Base-by-base conservation (phyloP, 2,329 filamentous ascomycete genomes). In the Didymella pomorum region DNA sequence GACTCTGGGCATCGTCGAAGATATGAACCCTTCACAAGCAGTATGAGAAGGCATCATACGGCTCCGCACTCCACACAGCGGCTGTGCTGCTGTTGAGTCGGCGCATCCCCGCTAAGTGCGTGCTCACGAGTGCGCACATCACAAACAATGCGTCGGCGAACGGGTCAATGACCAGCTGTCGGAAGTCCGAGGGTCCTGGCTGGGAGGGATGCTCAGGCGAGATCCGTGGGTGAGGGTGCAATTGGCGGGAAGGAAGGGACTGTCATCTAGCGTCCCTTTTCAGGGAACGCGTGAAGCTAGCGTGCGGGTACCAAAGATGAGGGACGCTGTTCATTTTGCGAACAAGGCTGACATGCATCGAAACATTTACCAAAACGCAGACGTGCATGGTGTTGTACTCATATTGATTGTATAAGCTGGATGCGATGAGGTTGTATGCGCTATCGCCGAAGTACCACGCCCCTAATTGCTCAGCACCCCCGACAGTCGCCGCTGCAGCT, bases 401-500 rank as follows among this genome's bases (percentile, higher is more conserved):
- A 14, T 12, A 4, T 41, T n/a, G 11, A 41, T 4, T 23, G 9
- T 23, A 2, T 14, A 8, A 14, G 37, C 20, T 41, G 21, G 11
- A 5, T n/a, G 14, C 7, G 23, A 26, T 20, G 10, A 11, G 5
- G 41, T n/a, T 26, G 37, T 11, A 16, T 14, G 37, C 20, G n/a
- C 20, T 11, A 7, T 4, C 3, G 18, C 10, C 20, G 9, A 41
- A 41, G 11, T 6, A 23, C 37, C 20, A 23, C 20, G 37, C 12
- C 14, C 20, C 16, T 39, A 20, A 1, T 18, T 20, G 35, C 20
- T 59, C 60, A 78, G 71, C 45, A 71, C 76, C 58, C 78, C 74
- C 42, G 70, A 61, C 57, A 80, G 72, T 66, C 79, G 78, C 67
- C 66, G 62, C 61, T 69, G 68, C 62, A 76, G 64, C 66, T 73